phyloP scores from a whole-genome alignment of 805 yeast genomes.

The Metschnikowia lochheadii region DNA sequence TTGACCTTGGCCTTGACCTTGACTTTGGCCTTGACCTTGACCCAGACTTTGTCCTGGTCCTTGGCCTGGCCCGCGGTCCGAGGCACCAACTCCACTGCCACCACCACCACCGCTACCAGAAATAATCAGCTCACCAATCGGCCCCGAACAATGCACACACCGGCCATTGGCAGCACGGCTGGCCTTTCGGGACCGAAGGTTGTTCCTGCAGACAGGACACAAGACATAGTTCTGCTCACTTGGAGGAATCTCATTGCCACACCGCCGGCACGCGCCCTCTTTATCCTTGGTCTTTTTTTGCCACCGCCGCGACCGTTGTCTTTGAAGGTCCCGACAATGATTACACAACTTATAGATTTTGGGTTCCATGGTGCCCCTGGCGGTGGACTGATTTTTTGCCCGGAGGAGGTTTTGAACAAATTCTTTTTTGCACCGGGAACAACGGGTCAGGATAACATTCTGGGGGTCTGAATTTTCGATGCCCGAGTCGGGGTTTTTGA shows the following conservation, averaged over 20 bases:
- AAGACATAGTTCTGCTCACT: constrained; percentile 52
- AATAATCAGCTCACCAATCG: constrained; percentile 40
- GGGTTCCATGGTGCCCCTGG: constrained; percentile 33
- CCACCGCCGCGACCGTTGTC: constrained; percentile 63
- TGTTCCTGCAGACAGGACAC: constrained; percentile 57
- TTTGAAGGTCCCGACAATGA: constrained; percentile 61
- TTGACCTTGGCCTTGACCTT: too few species aligned
- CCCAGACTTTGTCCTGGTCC: too few species aligned
- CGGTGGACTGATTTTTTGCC: constrained; percentile 24
- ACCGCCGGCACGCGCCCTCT: constrained; percentile 60
- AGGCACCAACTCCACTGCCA: too few species aligned
- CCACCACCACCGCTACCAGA: too few species aligned
- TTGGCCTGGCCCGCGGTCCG: too few species aligned
- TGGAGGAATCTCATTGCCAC: constrained; percentile 52
- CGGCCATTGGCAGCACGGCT: constrained; percentile 58
- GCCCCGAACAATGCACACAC: constrained; percentile 68
- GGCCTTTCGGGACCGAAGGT: constrained; percentile 52
- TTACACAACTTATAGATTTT: constrained; percentile 54
- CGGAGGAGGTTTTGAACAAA: constrained; percentile 44
- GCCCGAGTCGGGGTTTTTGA: constrained; percentile 18
- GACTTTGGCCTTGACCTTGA: too few species aligned
- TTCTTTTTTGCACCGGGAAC: constrained; percentile 58
- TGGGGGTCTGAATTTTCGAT: constrained; percentile 7
- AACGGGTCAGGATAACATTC: constrained; percentile 20
- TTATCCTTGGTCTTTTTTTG: constrained; percentile 57